Percentiles rank a stretch among this genome's conserved stretches.
Evolutionary conservation across 371 early-diverging fungal species (phyloP).

Genomic region (Syncephalis fuscata): DNA sequence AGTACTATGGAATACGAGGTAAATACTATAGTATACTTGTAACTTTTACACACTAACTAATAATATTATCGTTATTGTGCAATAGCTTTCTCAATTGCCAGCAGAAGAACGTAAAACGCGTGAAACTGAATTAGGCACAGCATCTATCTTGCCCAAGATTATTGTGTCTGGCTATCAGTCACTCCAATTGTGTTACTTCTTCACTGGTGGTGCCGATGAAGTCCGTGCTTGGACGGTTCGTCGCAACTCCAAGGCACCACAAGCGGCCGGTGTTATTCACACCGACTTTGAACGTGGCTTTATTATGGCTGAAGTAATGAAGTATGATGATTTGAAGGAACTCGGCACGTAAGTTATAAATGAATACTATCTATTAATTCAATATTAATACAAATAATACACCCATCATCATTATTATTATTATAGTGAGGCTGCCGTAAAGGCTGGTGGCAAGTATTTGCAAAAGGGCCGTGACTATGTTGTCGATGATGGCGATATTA

Average conservation of each 20-base stretch:
- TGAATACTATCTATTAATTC: too few relatives aligned
- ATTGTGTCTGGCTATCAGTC: slow-evolving; percentile 84
- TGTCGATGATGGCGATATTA: slow-evolving; percentile 89
- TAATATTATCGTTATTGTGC: background rate
- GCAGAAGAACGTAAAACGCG: slow-evolving; percentile 44
- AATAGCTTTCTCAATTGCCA: slow-evolving; percentile 11
- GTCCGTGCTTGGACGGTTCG: slow-evolving; percentile 94
- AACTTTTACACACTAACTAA: slow-evolving; percentile 1
- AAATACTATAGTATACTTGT: background rate
- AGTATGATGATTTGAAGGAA: slow-evolving; percentile 70
- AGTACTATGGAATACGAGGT: slow-evolving; percentile 52
- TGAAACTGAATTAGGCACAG: slow-evolving; percentile 29
- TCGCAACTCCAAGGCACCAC: slow-evolving; percentile 76
- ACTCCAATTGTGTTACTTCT: slow-evolving; percentile 88
- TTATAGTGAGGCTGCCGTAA: slow-evolving; percentile 64
- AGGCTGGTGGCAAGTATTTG: slow-evolving; percentile 85
- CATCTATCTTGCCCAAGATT: slow-evolving; percentile 76
- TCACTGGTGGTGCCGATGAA: slow-evolving; percentile 93
- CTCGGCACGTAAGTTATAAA: slow-evolving; percentile 20
- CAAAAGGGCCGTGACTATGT: slow-evolving; percentile 93
- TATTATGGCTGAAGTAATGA: slow-evolving; percentile 96
- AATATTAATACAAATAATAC: too few relatives aligned
- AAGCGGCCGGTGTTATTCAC: slow-evolving; percentile 95
- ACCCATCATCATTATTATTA: background rate
- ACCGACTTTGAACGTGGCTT: slow-evolving; percentile 95